Evolutionary conservation across 129 eudicot species (phyloP).

Genomic region (Pulicaria dysenterica): DNA sequence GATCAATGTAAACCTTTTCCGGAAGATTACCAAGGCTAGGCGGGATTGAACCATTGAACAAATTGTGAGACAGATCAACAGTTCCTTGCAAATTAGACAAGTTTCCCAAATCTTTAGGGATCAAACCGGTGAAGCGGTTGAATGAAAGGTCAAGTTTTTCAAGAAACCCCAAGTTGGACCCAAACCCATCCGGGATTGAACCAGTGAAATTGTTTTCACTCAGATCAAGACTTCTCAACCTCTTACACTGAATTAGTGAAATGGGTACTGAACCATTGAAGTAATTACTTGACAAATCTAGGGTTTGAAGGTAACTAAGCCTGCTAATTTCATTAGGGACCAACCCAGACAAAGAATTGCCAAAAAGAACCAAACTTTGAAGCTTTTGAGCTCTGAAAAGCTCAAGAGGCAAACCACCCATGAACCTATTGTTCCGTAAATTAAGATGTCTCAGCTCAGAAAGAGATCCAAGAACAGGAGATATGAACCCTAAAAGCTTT

Average conservation of each 20-base stretch:
- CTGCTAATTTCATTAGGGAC: slow-evolving; percentile 71
- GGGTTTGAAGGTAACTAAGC: slow-evolving; percentile 67
- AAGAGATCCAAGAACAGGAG: slow-evolving; percentile 73
- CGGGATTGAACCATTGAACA: slow-evolving; percentile 89
- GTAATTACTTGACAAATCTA: slow-evolving; percentile 84
- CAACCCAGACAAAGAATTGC: slow-evolving; percentile 81
- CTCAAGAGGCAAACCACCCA: slow-evolving; percentile 63
- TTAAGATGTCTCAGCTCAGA: slow-evolving; percentile 82
- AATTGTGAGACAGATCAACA: slow-evolving; percentile 82
- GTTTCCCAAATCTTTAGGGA: slow-evolving; percentile 82
- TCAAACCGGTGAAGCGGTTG: slow-evolving; percentile 57
- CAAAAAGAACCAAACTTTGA: slow-evolving; percentile 93
- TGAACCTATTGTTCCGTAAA: slow-evolving; percentile 69
- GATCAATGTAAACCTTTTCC: slow-evolving; percentile 94
- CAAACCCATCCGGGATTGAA: slow-evolving; percentile 70
- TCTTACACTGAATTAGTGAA: slow-evolving; percentile 69
- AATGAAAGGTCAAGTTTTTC: slow-evolving; percentile 75
- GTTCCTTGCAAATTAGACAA: slow-evolving; percentile 88
- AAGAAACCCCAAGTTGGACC: slow-evolving; percentile 56
- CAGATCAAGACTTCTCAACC: slow-evolving; percentile 74
- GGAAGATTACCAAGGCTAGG: slow-evolving; percentile 95
- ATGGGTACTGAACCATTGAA: slow-evolving; percentile 82
- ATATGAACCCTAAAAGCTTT: slow-evolving; percentile 75
- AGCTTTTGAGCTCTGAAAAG: slow-evolving; percentile 77
- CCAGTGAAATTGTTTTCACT: slow-evolving; percentile 84